phyloP scores from a whole-genome alignment of 768 basidiomycete species.

The Coprinellus micaceus region DNA sequence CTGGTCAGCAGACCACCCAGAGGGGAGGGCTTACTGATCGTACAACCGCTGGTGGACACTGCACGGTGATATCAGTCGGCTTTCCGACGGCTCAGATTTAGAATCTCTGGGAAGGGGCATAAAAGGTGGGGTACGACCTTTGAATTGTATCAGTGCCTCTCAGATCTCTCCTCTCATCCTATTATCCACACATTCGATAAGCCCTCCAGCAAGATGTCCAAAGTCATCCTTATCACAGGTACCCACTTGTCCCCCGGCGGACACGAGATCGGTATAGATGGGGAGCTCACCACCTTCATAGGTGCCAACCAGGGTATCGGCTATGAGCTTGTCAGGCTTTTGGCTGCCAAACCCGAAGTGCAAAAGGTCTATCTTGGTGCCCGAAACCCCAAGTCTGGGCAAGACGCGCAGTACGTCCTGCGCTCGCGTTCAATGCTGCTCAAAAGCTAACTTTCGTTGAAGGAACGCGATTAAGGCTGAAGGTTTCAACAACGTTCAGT shows the following conservation, averaged over 20 bases:
- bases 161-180: neutral
- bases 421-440: neutral
- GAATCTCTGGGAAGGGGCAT: too few relatives aligned
- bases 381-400: conserved; percentile 35
- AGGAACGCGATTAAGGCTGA: conserved; percentile 31
- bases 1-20: too few relatives aligned
- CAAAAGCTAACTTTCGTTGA: neutral
- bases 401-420: conserved; percentile 36
- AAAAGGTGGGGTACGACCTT: too few relatives aligned
- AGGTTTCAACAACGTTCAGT: conserved; percentile 25
- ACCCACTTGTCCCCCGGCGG: neutral
- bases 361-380: conserved; percentile 42
- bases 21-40: too few relatives aligned
- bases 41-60: too few relatives aligned
- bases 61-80: too few relatives aligned
- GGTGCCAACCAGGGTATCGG: conserved; percentile 45
- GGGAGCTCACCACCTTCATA: conserved; percentile 12
- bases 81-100: too few relatives aligned
- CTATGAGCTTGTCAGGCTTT: conserved; percentile 38
- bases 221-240: conserved; percentile 40
- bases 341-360: conserved; percentile 33
- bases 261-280: neutral
- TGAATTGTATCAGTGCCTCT: too few relatives aligned
- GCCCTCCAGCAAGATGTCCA: conserved; percentile 8
- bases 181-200: neutral